Base-by-base conservation (phyloP, 306 rosid species). In the Cucumis cinereus region DNA sequence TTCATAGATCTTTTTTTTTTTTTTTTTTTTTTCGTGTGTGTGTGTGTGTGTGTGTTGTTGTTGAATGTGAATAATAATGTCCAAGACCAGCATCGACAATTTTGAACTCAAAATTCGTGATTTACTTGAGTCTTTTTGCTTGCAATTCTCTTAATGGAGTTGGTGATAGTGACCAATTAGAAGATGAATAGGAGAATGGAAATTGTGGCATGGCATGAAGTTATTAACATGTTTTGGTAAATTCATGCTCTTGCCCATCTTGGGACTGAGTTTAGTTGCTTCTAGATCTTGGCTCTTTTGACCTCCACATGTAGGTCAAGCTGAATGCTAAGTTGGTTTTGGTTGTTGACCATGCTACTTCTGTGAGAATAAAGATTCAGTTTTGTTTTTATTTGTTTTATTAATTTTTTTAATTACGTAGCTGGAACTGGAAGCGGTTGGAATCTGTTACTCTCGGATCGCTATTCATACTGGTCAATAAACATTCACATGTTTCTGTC, bases 371-470 rank as follows among this genome's bases (percentile, higher is more conserved):
- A 20, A 36, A 38, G 8, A 36, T 1, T n/a, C n/a, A n/a, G n/a
- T n/a, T n/a, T n/a, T n/a, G n/a, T n/a, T n/a, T n/a, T n/a, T n/a
- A n/a, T n/a, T n/a, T n/a, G n/a, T n/a, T n/a, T n/a, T n/a, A n/a
- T n/a, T n/a, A n/a, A 59, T 43, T 33, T 17, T 16, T 22, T 54
- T 47, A 55, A 49, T 7, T 75, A 23, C 40, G 4, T 35, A 6
- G 57, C 61, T 60, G 70, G 71, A 43, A 57, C 61, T 60, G 70
- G 71, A 43, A 57, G 55, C 75, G 70, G 26, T 57, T 73, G 98
- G 97, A 95, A 88, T 95, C 85, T 80, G 80, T 82, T 81, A 59
- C 77, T 79, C 67, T 72, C 47, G 73, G 54, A 36, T 59, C 60
- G 57, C 35, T 79, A 60, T 67, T 52, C 60, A 8, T 10, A 75